These are phyloP conservation scores for Lolium perenne DNA, from an alignment of 176 grass and related monocot species.

Conservation along the genomic window DNA sequence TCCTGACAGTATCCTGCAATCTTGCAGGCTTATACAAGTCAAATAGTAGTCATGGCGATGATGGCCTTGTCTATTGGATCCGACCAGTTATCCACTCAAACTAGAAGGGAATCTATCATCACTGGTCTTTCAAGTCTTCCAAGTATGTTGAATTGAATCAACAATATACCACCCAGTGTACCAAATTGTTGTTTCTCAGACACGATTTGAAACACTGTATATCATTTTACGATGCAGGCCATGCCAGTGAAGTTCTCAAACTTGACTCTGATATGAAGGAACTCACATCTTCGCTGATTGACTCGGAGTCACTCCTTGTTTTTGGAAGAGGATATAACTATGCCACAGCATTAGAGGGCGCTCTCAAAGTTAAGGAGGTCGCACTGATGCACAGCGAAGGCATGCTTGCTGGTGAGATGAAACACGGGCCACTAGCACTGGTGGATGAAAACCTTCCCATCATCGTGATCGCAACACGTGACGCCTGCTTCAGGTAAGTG, in stretches of 20 bases:
- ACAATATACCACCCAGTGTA: background rate
- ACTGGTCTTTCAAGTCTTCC: conserved; percentile 66
- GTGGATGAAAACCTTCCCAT: conserved; percentile 95
- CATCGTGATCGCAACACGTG: conserved; percentile 86
- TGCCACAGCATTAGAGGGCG: conserved; percentile 90
- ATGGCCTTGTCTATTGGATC: conserved; percentile 93
- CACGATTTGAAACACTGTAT: background rate
- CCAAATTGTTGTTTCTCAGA: conserved; percentile 4
- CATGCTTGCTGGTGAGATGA: conserved; percentile 99
- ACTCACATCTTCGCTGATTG: conserved; percentile 73
- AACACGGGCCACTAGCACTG: conserved; percentile 86
- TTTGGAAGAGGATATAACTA: conserved; percentile 96
- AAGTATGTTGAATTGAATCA: conserved; percentile 55
- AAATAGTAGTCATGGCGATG: conserved; percentile 97
- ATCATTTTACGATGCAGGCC: conserved; percentile 40
- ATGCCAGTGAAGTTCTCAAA: conserved; percentile 75
- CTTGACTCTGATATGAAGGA: conserved; percentile 91
- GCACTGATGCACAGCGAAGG: conserved; percentile 92
- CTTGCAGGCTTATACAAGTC: conserved; percentile 88
- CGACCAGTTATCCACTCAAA: conserved; percentile 79
- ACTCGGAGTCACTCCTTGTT: conserved; percentile 79
- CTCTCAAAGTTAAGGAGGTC: conserved; percentile 95
- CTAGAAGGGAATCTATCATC: conserved; percentile 72
- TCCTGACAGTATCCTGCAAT: conserved; percentile 22
- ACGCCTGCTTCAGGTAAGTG: conserved; percentile 73